A percentile compares a stretch with the other conserved stretches of the same genome.
Conservation (phyloP, 1,284 basidiomycete genomes). For the Leucoagaricus sp. region DNA sequence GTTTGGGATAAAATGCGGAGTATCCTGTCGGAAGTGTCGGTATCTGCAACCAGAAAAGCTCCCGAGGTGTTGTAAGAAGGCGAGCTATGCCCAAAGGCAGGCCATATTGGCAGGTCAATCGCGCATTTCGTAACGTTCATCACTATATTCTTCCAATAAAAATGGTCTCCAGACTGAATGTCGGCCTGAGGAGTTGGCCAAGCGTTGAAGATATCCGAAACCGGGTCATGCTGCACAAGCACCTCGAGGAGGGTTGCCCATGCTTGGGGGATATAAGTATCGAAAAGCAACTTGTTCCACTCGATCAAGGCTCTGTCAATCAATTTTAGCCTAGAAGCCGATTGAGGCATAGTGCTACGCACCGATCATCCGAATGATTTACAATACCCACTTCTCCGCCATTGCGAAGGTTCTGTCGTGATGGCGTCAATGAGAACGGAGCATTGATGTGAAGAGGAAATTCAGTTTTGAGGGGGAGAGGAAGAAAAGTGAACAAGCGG, state of each 20-base stretch:
- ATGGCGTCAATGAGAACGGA: slow-evolving; percentile 46
- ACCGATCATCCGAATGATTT: too few relatives aligned
- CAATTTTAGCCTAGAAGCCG: too few relatives aligned
- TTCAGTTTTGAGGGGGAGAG: slow-evolving; percentile 45
- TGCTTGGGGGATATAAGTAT: slow-evolving; percentile 35
- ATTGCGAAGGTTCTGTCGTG: slow-evolving; percentile 47
- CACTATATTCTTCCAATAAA: slow-evolving; percentile 37
- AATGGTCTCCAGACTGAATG: slow-evolving; percentile 35
- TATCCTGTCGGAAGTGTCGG: slow-evolving; percentile 12
- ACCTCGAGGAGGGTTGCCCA: slow-evolving; percentile 33
- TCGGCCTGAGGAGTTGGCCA: slow-evolving; percentile 36
- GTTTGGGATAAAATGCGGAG: slow-evolving; percentile 26
- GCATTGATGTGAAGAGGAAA: slow-evolving; percentile 49
- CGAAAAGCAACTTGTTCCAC: slow-evolving; percentile 44
- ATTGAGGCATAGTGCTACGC: too few relatives aligned
- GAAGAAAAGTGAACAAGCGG: slow-evolving; percentile 48
- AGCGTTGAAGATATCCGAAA: slow-evolving; percentile 31
- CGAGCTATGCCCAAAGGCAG: slow-evolving; percentile 23
- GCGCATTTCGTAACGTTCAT: slow-evolving; percentile 24
- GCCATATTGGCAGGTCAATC: slow-evolving; percentile 31
- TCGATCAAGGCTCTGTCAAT: slow-evolving; percentile 38
- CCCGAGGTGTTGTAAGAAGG: slow-evolving; percentile 28
- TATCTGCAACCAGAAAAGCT: slow-evolving; percentile 15
- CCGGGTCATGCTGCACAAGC: slow-evolving; percentile 21
- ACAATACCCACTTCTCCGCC: slow-evolving; percentile 40